Percentiles rank a stretch among this genome's conserved stretches.
phyloP scores from a whole-genome alignment of 768 basidiomycete genomes.

The Crassisporium funariophilum region DNA sequence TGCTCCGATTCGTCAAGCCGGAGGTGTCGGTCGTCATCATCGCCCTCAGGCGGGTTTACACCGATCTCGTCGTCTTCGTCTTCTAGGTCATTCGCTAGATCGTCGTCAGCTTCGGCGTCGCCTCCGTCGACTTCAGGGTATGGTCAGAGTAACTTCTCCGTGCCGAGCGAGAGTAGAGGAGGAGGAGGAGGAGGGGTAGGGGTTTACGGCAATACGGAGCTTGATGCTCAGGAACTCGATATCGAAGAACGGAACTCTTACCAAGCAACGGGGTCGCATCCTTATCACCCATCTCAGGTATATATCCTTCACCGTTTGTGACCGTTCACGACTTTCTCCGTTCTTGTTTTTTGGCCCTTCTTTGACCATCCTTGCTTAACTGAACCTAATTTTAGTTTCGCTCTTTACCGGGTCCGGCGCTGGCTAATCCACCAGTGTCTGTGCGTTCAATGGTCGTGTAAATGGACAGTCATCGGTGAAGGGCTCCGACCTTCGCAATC shows the following conservation, averaged over 20 bases:
- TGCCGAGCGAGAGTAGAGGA: background rate
- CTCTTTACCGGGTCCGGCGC: too few species aligned
- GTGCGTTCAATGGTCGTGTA: too few species aligned
- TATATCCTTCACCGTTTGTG: too few species aligned
- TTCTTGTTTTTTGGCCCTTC: too few species aligned
- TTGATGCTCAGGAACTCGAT: background rate
- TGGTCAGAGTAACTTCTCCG: background rate
- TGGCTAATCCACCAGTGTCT: too few species aligned
- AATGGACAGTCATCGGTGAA: too few species aligned
- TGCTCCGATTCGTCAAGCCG: background rate
- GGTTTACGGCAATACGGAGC: background rate
- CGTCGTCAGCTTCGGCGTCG: background rate
- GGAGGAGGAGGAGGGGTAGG: background rate
- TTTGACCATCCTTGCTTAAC: too few species aligned
- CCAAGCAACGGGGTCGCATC: slow-evolving; percentile 24
- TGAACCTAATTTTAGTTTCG: too few species aligned
- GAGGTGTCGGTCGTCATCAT: background rate
- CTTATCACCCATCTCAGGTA: slow-evolving; percentile 36
- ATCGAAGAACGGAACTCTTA: slow-evolving; percentile 37
- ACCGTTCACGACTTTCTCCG: too few species aligned
- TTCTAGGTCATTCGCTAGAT: background rate
- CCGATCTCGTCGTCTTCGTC: slow-evolving; percentile 3
- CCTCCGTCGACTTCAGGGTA: background rate
- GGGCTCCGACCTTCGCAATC: too few species aligned
- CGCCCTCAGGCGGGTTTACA: background rate